These are phyloP conservation scores for Populus hybrid DNA, from an alignment of 441 rosid species.

Conservation along the genomic window DNA sequence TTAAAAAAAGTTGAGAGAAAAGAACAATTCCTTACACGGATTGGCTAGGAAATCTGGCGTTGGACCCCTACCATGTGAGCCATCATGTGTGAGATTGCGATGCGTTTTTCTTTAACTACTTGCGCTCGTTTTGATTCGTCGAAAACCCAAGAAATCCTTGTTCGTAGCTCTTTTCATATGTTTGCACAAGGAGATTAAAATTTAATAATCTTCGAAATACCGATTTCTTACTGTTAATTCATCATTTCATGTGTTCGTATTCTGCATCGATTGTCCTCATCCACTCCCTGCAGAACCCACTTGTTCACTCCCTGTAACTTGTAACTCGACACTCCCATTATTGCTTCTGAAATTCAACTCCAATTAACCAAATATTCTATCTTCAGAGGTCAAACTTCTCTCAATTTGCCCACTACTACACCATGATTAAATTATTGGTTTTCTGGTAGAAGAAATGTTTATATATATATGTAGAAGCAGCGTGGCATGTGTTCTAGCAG, in stretches of 20 bases:
- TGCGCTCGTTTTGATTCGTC: not conserved
- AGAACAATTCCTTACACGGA: not conserved
- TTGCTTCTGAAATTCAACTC: not conserved
- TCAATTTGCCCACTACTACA: not conserved
- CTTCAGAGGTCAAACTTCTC: not conserved
- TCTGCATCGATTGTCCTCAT: constrained; percentile 5
- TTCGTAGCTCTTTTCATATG: not conserved
- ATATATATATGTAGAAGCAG: not conserved
- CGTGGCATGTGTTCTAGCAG: not conserved
- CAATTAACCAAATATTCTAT: too few species aligned
- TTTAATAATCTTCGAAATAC: not conserved
- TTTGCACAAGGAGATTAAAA: not conserved
- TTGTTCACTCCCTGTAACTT: not conserved
- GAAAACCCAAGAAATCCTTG: constrained; percentile 1
- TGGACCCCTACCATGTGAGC: constrained; percentile 32
- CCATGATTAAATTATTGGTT: not conserved
- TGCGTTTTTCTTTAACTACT: not conserved
- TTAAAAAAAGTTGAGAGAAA: not conserved
- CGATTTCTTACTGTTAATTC: not conserved
- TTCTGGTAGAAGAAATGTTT: not conserved
- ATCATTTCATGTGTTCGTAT: not conserved
- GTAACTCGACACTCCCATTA: constrained; percentile 3
- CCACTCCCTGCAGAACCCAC: too few species aligned
- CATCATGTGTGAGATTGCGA: constrained; percentile 24
- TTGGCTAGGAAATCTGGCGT: constrained; percentile 15